Evolutionary conservation across 2,329 filamentous ascomycete genomes (phyloP), one percentile per base, ranked within the genome.

Genomic region (Neocucurbitaria cava): DNA sequence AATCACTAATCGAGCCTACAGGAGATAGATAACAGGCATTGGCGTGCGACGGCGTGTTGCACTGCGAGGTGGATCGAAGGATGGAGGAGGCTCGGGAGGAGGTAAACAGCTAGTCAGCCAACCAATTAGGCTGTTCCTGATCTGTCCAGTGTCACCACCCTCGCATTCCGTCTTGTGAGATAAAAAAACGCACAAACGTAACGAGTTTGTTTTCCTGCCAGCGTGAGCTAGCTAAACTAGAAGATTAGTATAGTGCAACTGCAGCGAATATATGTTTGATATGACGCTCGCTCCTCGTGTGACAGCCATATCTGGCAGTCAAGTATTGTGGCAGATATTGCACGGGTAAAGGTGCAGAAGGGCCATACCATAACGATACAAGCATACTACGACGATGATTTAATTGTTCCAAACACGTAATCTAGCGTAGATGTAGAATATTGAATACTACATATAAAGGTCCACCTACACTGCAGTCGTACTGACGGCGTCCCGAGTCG

Each of bases 41-140:
- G 66, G 54, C 46, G 58, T 51, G 59, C 51, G 52, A 44, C 48
- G 46, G 44, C 40, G 51, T 60, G 58, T 59, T 53, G 59, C 17
- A 33, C 26, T 49, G 52, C 40, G 45, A 64, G 61, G 56, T 67
- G 56, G 62, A 54, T 61, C 61, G 63, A 69, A 60, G 64, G 62
- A 52, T 58, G 62, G 55, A 46, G 58, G 59, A 62, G 68, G 52
- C 59, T 61, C 61, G 58, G 56, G 61, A 61, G 58, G 62, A 70
- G 63, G 69, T 73, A 70, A 70, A 74, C 71, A 69, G 69, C 69
- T 70, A 74, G 68, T 67, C 65, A 64, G 66, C 66, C 62, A 66
- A 59, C 70, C 70, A 73, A 75, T 73, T 68, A 71, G 68, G 65
- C 71, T 66, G 66, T 62, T 48, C 62, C 67, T 63, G 56, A 64